Percentiles rank a stretch among this genome's conserved stretches.
Evolutionary conservation across 108 stramenopile genomes (phyloP).

Genomic region (Cyclostephanos tholiformis): DNA sequence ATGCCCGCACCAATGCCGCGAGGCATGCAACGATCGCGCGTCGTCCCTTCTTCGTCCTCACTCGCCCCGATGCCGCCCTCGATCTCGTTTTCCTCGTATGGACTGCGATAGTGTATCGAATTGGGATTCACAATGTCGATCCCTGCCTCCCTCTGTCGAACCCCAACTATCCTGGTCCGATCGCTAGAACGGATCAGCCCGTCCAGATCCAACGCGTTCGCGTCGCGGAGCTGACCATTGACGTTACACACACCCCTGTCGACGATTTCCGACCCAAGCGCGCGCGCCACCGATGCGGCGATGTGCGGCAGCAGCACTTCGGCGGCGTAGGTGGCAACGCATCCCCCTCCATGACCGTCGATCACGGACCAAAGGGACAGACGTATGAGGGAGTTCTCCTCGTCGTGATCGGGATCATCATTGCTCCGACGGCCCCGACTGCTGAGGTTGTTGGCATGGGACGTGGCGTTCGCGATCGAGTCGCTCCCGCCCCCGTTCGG

Average conservation of each 20-base stretch:
- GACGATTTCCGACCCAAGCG: constrained; percentile 75
- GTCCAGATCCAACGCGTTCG: constrained; percentile 81
- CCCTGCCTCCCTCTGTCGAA: constrained; percentile 39
- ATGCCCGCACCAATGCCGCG: not conserved
- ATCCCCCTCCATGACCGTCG: constrained; percentile 88
- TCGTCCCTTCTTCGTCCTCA: constrained; percentile 35
- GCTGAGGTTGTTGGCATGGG: constrained; percentile 51
- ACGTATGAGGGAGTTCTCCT: constrained; percentile 60
- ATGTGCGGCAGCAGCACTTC: constrained; percentile 78
- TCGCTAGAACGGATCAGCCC: constrained; percentile 73
- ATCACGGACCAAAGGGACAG: constrained; percentile 82
- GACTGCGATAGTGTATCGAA: constrained; percentile 80
- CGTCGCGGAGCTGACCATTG: constrained; percentile 82
- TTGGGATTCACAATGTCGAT: constrained; percentile 63
- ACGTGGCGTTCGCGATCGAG: constrained; percentile 37
- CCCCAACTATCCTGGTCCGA: constrained; percentile 37
- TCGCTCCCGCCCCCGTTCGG: not conserved
- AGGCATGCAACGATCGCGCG: not conserved
- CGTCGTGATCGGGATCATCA: constrained; percentile 29
- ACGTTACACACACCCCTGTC: constrained; percentile 77
- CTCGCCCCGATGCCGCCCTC: constrained; percentile 50
- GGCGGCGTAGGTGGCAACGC: constrained; percentile 80
- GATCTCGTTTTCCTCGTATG: constrained; percentile 68
- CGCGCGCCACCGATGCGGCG: constrained; percentile 67
- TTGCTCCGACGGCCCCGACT: constrained; percentile 18